These are phyloP conservation scores for Penicillium coprophilum DNA, from an alignment of 495 filamentous ascomycete species.

Conservation along the genomic window DNA sequence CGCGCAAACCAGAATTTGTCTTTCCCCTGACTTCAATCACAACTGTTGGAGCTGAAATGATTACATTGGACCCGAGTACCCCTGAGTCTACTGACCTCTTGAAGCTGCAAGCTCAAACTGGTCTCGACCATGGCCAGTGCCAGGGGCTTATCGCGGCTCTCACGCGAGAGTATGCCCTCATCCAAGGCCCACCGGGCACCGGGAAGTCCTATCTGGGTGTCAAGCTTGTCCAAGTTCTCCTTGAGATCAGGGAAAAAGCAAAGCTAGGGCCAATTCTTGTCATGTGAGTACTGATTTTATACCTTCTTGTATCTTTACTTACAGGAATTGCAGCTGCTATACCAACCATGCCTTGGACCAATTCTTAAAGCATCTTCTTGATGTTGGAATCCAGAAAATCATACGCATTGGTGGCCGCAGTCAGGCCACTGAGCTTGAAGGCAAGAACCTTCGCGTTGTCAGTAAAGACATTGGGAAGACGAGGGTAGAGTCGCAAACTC, in stretches of 20 bases:
- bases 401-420: conserved; percentile 20
- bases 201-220: conserved; percentile 15
- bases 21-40: conserved; percentile 9
- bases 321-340: background rate
- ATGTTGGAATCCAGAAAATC: conserved; percentile 9
- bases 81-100: conserved; percentile 1
- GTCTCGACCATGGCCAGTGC: conserved; percentile 15
- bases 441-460: conserved; percentile 21
- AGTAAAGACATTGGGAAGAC: conserved; percentile 14
- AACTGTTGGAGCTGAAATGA: background rate
- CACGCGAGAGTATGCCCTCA: conserved; percentile 16
- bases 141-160: conserved; percentile 14
- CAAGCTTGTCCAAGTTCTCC: conserved; percentile 13
- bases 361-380: conserved; percentile 16
- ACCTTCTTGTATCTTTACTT: background rate
- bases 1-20: conserved; percentile 6
- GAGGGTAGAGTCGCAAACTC: conserved; percentile 13
- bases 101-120: conserved; percentile 11
- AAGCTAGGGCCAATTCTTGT: conserved; percentile 8
- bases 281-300: background rate
- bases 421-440: conserved; percentile 14
- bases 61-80: conserved; percentile 3
- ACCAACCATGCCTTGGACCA: conserved; percentile 22
- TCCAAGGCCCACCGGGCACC: conserved; percentile 19
- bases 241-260: conserved; percentile 8